Evolutionary conservation across 768 basidiomycete species (phyloP).

Genomic region (Pulveroboletus sp.): DNA sequence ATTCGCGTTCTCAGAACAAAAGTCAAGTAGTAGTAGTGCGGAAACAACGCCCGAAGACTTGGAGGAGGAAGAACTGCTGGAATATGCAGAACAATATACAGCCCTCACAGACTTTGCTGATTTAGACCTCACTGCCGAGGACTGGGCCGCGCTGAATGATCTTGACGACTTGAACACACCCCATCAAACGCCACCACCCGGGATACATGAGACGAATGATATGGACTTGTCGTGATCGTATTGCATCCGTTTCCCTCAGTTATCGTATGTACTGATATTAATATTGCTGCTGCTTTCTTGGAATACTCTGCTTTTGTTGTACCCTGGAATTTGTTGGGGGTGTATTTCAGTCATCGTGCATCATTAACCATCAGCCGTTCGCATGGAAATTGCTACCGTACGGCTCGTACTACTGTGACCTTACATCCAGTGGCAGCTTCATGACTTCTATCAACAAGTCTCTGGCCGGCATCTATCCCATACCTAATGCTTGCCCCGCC

Average conservation of each 20-base stretch:
- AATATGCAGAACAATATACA: constrained; percentile 55
- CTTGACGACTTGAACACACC: constrained; percentile 13
- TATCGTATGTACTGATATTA: constrained; percentile 8
- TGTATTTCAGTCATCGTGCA: too few species aligned
- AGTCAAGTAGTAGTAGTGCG: not conserved
- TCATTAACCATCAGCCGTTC: too few species aligned
- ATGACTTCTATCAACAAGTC: too few species aligned
- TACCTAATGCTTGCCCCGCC: too few species aligned
- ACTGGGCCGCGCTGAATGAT: constrained; percentile 19
- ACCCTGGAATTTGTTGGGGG: not conserved
- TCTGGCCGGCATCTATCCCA: too few species aligned
- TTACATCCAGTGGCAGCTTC: too few species aligned
- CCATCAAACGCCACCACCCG: not conserved
- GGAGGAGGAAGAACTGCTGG: constrained; percentile 56
- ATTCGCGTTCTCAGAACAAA: constrained; percentile 3
- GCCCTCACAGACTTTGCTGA: constrained; percentile 48
- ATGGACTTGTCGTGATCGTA: constrained; percentile 27
- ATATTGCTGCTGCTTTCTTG: not conserved
- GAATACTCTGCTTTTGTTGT: not conserved
- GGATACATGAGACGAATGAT: constrained; percentile 8
- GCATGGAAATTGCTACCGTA: too few species aligned
- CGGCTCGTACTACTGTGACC: too few species aligned
- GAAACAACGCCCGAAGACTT: constrained; percentile 43
- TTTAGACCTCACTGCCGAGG: constrained; percentile 26
- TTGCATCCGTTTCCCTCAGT: not conserved